phyloP scores from a whole-genome alignment of 257 asterid genomes.

The Solanum raphanifolium region DNA sequence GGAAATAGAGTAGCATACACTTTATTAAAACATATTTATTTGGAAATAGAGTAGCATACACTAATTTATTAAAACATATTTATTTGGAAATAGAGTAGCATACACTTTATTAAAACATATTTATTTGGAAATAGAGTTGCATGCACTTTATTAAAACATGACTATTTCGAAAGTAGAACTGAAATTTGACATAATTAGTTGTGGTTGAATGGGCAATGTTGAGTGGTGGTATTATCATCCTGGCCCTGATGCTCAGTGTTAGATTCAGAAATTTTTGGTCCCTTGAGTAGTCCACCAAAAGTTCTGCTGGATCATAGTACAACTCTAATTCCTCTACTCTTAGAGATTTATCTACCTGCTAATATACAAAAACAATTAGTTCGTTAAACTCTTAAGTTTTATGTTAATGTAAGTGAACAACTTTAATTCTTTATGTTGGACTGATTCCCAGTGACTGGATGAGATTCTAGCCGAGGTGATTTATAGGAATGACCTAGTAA shows the following conservation, averaged over 20 bases:
- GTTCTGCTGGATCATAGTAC: conserved; percentile 71
- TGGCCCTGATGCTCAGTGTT: background rate
- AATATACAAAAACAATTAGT: too few species aligned
- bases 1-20: too few species aligned
- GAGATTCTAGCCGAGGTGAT: background rate
- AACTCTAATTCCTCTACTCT: conserved; percentile 40
- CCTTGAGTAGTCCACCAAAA: conserved; percentile 47
- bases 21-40: too few species aligned
- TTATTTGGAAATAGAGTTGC: too few species aligned
- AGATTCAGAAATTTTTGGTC: conserved; percentile 7
- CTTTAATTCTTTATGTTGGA: background rate
- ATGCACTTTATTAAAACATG: background rate
- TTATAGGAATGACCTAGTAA: background rate
- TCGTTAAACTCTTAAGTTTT: background rate
- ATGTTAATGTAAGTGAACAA: too few species aligned
- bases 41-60: too few species aligned
- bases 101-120: too few species aligned
- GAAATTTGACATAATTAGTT: background rate
- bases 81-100: too few species aligned
- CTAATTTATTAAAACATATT: too few species aligned
- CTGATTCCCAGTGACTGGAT: background rate
- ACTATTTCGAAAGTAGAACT: background rate
- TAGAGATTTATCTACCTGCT: too few species aligned
- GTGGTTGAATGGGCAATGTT: too few species aligned
- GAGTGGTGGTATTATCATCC: too few species aligned